Evolutionary conservation across 1,139 yeast species (phyloP).

Genomic region (Tardiomyces blankii): DNA sequence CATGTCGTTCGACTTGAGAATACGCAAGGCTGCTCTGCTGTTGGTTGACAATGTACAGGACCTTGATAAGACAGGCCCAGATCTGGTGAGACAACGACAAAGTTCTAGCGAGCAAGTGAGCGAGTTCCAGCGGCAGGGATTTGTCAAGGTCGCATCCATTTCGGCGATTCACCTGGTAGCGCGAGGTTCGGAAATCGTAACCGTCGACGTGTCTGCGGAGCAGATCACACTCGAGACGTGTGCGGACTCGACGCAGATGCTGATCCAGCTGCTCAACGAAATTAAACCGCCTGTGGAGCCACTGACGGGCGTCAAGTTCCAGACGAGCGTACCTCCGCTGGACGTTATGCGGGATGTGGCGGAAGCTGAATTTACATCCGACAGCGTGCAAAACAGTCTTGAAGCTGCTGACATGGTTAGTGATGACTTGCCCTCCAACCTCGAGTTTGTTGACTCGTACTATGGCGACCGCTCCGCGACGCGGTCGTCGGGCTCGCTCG

Average conservation of each 20-base stretch:
- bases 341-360: conserved; percentile 42
- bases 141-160: conserved; percentile 12
- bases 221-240: conserved; percentile 37
- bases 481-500: conserved; percentile 13
- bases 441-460: conserved; percentile 30
- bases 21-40: conserved; percentile 18
- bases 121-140: conserved; percentile 13
- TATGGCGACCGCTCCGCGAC: conserved; percentile 15
- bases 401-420: conserved; percentile 14
- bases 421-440: conserved; percentile 20
- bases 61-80: neutral
- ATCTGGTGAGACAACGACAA: neutral
- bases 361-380: conserved; percentile 22
- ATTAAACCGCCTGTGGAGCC: conserved; percentile 50
- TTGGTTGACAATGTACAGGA: conserved; percentile 19
- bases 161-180: conserved; percentile 5
- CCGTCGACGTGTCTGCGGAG: conserved; percentile 10
- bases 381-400: neutral
- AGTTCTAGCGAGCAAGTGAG: conserved; percentile 6
- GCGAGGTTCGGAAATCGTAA: neutral
- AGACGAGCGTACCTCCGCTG: conserved; percentile 25
- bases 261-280: conserved; percentile 58
- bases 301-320: conserved; percentile 29
- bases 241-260: conserved; percentile 74
- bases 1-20: too few species aligned